Evolutionary conservation across 768 basidiomycete genomes (phyloP), one percentile per base, ranked within the genome.

Genomic region (Inosperma sp.): DNA sequence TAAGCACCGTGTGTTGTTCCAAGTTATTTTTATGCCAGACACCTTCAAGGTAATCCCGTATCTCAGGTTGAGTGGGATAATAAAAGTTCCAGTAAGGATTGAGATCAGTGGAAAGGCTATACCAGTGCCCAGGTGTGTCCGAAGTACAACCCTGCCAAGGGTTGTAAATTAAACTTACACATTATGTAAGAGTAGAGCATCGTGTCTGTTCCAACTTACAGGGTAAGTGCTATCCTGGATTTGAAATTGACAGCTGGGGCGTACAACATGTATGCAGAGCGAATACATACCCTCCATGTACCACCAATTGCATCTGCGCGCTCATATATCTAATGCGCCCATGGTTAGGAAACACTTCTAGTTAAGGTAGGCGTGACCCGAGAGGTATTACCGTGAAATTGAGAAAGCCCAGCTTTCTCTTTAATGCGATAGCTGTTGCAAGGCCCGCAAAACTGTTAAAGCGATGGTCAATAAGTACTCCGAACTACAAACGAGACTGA

Each of bases 81-180:
- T 71, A 69, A 13, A 55, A 62, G n/a, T 69, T 57, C 81, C 80
- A 82, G 52, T 72, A 56, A 3, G 78, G 76, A 47, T 81, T 79
- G 23, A 76, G 66, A 19, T 81, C 79, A 7, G 74, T 72, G 6
- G 80, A 80, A 30, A 80, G 75, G 51, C 70, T 71, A 59, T 81
- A 80, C 75, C 77, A 78, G 55, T 78, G 76, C 8, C 65, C 76
- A 8, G 77, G 72, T 13, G 79, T 69, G 56, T 81, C 79, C n/a
- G 76, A 81, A 12, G 75, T 78, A 52, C 79, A 80, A 3, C 80
- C 79, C 75, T 76, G n/a, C n/a, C n/a, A n/a, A n/a, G n/a, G n/a
- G n/a, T n/a, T n/a, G n/a, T n/a, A n/a, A n/a, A n/a, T n/a, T n/a
- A n/a, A n/a, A n/a, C n/a, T n/a, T n/a, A n/a, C n/a, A n/a, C n/a